Base-by-base conservation (phyloP, 2,329 filamentous ascomycete species). In the Beauveria sp. region DNA sequence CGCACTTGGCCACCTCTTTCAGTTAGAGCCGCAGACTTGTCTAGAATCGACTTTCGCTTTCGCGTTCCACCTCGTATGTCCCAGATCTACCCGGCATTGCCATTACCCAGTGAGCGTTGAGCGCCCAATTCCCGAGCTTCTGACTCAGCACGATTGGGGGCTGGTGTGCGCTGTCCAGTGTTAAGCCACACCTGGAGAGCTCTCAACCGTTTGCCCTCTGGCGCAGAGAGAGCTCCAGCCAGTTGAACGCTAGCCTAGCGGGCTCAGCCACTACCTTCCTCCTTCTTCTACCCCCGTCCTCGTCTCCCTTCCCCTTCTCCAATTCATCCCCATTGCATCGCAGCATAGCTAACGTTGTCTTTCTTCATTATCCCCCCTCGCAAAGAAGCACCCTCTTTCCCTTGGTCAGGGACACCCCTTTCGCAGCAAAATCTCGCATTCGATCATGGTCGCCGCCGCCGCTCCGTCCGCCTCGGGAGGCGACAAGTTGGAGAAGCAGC, bases 321-420 rank as follows among this genome's bases (percentile, higher is more conserved):
- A 47, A 48, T 28, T 57, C 44, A 57, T 50, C 44, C 24, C 37
- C 52, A n/a, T 57, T 50, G n/a, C n/a, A 26, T 26, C 26, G 26
- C 28, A 34, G 40, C 30, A 40, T 34, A 40, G 43, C 55, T 50
- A 57, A 53, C 48, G 24, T 26, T 28, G 56, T 64, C 58, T 59
- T 62, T 63, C 55, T 64, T 61, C 62, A 5, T 66, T 67, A 62
- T 53, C 62, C 61, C 65, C 65, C 64, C 64, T 71, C 72, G 90
- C 91, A 84, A 92, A 84, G 91, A 92, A 92, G 90, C 91, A 87
- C 80, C 86, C 84, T 86, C 79, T 30, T 80, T 89, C 91, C 92
- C 93, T 97, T 96, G 93, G 93, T 97, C 93, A 94, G 92, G 93
- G 90, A 89, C 87, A 84, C 78, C 82, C 74, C 75, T 67, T 72